phyloP scores from a whole-genome alignment of 257 asterid genomes.

The Primulina huaijiensis region DNA sequence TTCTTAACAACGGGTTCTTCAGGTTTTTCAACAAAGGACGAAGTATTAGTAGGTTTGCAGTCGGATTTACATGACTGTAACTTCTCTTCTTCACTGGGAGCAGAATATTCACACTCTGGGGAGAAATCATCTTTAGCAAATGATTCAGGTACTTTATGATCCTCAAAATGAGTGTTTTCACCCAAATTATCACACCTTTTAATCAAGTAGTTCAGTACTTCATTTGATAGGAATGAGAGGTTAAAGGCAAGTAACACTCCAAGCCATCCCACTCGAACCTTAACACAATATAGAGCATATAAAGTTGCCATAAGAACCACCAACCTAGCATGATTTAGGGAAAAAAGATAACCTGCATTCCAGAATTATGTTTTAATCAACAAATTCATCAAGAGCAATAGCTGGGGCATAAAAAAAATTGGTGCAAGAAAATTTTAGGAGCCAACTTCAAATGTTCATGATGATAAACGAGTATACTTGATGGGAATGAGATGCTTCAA shows the following conservation, averaged over 20 bases:
- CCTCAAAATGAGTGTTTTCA: slow-evolving; percentile 67
- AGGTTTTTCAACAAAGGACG: slow-evolving; percentile 54
- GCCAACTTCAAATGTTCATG: not conserved
- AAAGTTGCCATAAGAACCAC: slow-evolving; percentile 80
- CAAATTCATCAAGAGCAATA: slow-evolving; percentile 23
- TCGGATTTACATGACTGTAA: slow-evolving; percentile 61
- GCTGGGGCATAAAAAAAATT: slow-evolving; percentile 6
- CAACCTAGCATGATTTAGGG: slow-evolving; percentile 87
- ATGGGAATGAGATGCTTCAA: not conserved
- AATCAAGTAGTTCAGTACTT: slow-evolving; percentile 66
- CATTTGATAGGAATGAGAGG: slow-evolving; percentile 88
- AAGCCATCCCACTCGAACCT: slow-evolving; percentile 82
- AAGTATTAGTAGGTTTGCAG: slow-evolving; percentile 47
- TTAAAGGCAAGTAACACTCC: slow-evolving; percentile 81
- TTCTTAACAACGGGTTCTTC: slow-evolving; percentile 51
- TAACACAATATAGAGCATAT: slow-evolving; percentile 82
- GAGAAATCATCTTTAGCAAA: slow-evolving; percentile 67
- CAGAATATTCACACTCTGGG: slow-evolving; percentile 54
- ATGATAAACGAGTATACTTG: not conserved
- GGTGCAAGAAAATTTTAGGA: not conserved
- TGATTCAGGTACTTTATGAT: slow-evolving; percentile 53
- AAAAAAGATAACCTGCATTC: slow-evolving; percentile 84
- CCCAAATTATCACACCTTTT: slow-evolving; percentile 87
- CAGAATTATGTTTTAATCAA: slow-evolving; percentile 29
- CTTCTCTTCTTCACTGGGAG: slow-evolving; percentile 58